A percentile compares a stretch with the other conserved stretches of the same genome.
phyloP scores from a whole-genome alignment of 73 alveolate species.

The Paramecium pentaurelia region DNA sequence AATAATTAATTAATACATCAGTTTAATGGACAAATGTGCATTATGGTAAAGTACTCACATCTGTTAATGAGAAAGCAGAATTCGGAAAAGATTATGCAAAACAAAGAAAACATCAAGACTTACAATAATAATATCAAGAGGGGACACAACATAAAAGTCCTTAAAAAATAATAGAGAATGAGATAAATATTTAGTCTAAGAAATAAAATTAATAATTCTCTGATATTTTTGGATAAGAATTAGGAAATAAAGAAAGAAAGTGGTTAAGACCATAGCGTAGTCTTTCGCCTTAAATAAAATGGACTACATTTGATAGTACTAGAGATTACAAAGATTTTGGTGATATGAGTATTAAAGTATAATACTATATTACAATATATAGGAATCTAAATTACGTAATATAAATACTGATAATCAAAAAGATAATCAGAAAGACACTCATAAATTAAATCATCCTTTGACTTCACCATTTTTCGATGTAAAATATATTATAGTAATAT shows the following conservation, averaged over 20 bases:
- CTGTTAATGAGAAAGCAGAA: constrained; percentile 29
- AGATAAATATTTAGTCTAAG: not conserved
- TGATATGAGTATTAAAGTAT: constrained; percentile 4
- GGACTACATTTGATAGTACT: not conserved
- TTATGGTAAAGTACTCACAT: not conserved
- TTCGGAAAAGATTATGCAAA: constrained; percentile 1
- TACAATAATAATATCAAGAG: not conserved
- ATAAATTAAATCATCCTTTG: not conserved
- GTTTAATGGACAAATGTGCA: constrained; percentile 14
- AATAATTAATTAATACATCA: not conserved
- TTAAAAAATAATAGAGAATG: not conserved
- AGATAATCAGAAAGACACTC: not conserved
- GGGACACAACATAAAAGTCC: not conserved
- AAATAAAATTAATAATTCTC: not conserved
- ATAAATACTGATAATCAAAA: not conserved
- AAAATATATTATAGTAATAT: not conserved
- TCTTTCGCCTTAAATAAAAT: constrained; percentile 11
- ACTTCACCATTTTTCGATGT: not conserved
- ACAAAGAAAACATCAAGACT: not conserved
- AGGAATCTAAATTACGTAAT: not conserved
- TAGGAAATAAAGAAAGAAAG: not conserved
- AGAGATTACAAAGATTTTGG: not conserved
- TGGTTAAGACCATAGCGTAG: constrained; percentile 1
- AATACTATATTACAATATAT: not conserved
- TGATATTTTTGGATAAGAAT: not conserved